A percentile compares a stretch with the other conserved stretches of the same genome.
Evolutionary conservation across 176 grass and related monocot genomes (phyloP).

Genomic region (Ensete glaucum): DNA sequence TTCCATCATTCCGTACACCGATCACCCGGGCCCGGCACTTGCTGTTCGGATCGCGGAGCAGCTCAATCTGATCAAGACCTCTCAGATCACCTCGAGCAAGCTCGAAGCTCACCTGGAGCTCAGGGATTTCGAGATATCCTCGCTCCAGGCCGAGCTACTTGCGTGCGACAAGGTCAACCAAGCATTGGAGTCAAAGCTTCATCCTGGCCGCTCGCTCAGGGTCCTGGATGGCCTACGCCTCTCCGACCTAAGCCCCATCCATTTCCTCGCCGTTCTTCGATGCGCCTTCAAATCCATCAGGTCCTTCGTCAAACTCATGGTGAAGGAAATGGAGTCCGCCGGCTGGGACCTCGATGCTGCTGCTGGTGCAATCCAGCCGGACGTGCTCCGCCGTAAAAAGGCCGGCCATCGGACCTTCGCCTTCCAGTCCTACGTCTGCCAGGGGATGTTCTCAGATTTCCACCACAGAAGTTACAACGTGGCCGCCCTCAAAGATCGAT

Average conservation of each 20-base stretch:
- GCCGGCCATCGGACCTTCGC: constrained; percentile 31
- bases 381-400: constrained; percentile 32
- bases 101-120: constrained; percentile 44
- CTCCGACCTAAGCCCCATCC: constrained; percentile 83
- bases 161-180: constrained; percentile 43
- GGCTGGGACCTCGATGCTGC: constrained; percentile 65
- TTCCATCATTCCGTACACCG: background rate
- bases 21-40: constrained; percentile 20
- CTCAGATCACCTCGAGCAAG: constrained; percentile 79
- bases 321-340: constrained; percentile 59
- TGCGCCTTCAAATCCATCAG: constrained; percentile 73
- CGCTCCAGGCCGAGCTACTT: constrained; percentile 20
- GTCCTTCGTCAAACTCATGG: constrained; percentile 60
- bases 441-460: constrained; percentile 93
- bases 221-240: constrained; percentile 64
- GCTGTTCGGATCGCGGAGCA: constrained; percentile 72
- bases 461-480: constrained; percentile 66
- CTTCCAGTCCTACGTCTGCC: constrained; percentile 83
- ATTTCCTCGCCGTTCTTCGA: constrained; percentile 73
- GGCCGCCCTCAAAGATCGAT: constrained; percentile 53
- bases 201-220: constrained; percentile 62
- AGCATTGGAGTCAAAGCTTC: constrained; percentile 45
- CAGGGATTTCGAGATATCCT: constrained; percentile 39
- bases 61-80: constrained; percentile 68
- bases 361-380: constrained; percentile 51